A percentile compares a stretch with the other conserved stretches of the same genome.
These are phyloP conservation scores for Cryphonectria nitschkei DNA, from an alignment of 2,329 filamentous ascomycete genomes.

Conservation along the genomic window DNA sequence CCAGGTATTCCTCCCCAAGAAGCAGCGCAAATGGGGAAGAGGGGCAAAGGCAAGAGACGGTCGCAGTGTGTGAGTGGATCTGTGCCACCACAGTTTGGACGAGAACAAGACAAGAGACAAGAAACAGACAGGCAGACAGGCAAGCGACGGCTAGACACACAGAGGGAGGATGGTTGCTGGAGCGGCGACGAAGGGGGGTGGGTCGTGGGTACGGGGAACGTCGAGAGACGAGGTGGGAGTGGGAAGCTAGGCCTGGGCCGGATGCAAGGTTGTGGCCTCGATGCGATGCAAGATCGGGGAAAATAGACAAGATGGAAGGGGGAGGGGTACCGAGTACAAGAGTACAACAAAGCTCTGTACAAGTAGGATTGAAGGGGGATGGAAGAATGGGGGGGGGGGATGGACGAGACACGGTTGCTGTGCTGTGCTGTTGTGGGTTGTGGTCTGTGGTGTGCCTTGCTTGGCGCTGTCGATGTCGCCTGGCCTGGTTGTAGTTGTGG, in stretches of 20 bases:
- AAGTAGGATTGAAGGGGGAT: not conserved
- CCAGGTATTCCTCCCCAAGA: not conserved
- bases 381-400: conserved; percentile 1
- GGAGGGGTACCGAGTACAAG: conserved; percentile 3
- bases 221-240: conserved; percentile 8
- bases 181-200: conserved; percentile 16
- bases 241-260: conserved; percentile 11
- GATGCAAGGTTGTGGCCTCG: conserved; percentile 17
- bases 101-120: not conserved
- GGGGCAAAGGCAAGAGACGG: not conserved
- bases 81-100: conserved; percentile 22
- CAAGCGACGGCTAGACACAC: not conserved
- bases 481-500: not conserved
- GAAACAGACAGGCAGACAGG: not conserved
- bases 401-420: not conserved
- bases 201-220: conserved; percentile 20
- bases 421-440: not conserved
- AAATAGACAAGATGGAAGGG: not conserved
- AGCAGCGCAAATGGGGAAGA: too few relatives aligned
- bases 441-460: not conserved
- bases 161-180: not conserved
- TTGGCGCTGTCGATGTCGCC: not conserved
- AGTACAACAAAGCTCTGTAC: not conserved
- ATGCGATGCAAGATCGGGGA: conserved; percentile 1
- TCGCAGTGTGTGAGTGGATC: conserved; percentile 22